These are phyloP conservation scores for Lachnellula occidentalis DNA, from an alignment of 2,329 filamentous ascomycete species.

Conservation along the genomic window DNA sequence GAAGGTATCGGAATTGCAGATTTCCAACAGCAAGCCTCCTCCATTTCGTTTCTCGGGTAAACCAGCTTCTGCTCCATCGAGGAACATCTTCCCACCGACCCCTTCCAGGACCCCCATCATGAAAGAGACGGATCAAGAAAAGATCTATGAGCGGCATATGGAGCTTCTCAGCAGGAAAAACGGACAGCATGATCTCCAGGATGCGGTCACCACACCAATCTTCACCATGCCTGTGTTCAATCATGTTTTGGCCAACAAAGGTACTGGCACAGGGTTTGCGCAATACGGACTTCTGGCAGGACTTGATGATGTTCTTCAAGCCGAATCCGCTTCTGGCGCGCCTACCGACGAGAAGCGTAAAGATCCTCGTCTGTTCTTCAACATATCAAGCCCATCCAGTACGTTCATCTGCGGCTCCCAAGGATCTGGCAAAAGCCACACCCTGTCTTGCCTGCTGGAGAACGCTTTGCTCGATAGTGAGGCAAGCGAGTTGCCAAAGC, in stretches of 20 bases:
- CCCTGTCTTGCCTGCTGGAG: slow-evolving; percentile 50
- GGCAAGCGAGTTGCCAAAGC: slow-evolving; percentile 39
- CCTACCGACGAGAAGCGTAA: slow-evolving; percentile 24
- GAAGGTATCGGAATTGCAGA: too few species aligned
- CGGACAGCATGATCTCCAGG: slow-evolving; percentile 1
- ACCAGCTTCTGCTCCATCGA: too few species aligned
- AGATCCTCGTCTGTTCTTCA: slow-evolving; percentile 46
- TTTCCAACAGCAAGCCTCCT: too few species aligned
- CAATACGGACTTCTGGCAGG: slow-evolving; percentile 27
- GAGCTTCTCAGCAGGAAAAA: not conserved
- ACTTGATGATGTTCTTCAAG: too few species aligned
- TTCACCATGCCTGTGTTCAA: slow-evolving; percentile 20
- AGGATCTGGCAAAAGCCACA: slow-evolving; percentile 58
- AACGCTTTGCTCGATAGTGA: slow-evolving; percentile 40
- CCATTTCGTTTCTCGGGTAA: too few species aligned
- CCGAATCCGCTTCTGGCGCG: slow-evolving; percentile 26
- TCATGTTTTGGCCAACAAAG: not conserved
- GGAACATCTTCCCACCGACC: too few species aligned
- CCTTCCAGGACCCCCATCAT: too few species aligned
- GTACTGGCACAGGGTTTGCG: too few species aligned
- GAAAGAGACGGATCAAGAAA: not conserved
- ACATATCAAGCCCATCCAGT: slow-evolving; percentile 51
- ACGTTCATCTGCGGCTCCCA: slow-evolving; percentile 59
- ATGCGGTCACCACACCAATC: slow-evolving; percentile 13
- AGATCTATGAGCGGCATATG: not conserved